phyloP scores from a whole-genome alignment of 2,329 filamentous ascomycete genomes.

The Fonsecaea multimorphosa region DNA sequence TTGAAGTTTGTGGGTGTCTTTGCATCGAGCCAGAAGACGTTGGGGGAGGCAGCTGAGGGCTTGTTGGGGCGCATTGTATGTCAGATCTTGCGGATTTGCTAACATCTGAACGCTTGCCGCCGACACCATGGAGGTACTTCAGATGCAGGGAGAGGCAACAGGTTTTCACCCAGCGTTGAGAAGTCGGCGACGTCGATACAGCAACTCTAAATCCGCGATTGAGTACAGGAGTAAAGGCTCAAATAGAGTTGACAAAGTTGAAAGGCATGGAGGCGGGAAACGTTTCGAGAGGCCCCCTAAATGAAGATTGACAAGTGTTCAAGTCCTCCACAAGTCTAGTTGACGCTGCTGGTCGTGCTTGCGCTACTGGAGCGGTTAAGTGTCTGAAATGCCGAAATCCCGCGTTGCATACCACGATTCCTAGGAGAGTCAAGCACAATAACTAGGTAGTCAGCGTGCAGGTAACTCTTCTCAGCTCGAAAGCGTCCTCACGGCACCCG shows the following conservation, averaged over 20 bases:
- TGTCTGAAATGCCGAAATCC: background rate
- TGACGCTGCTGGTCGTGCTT: background rate
- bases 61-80: background rate
- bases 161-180: background rate
- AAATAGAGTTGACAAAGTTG: background rate
- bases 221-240: background rate
- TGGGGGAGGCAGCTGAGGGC: background rate
- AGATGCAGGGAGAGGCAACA: background rate
- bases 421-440: background rate
- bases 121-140: background rate
- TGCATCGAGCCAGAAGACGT: slow-evolving; percentile 1
- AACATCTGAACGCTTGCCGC: background rate
- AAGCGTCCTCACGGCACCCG: background rate
- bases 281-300: background rate
- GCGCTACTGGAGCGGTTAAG: background rate
- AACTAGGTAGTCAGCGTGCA: background rate
- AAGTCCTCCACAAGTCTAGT: background rate
- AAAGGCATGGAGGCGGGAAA: background rate
- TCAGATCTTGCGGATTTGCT: background rate
- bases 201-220: background rate
- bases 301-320: background rate
- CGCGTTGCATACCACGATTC: background rate
- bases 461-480: background rate
- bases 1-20: background rate
- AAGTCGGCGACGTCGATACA: background rate